Percentiles rank a stretch among this genome's conserved stretches.
Conservation (phyloP, 2,329 filamentous ascomycete genomes). For the Aspergillus quadricinctus region DNA sequence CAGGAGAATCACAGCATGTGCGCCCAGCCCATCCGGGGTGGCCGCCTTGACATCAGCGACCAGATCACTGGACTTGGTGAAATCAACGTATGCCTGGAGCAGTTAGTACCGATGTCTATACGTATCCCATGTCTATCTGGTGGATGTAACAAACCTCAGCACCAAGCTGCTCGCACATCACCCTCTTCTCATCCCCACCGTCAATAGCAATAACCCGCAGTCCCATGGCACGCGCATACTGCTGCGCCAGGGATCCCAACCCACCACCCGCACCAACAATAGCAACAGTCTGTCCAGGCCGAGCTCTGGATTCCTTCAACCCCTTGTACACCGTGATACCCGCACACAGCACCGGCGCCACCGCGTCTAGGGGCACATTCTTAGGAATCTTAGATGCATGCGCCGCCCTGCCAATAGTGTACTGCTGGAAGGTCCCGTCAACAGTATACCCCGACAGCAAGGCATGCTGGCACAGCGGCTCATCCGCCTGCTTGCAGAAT, state of each 20-base stretch:
- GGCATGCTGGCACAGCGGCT: conserved; percentile 14
- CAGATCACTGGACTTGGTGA: conserved; percentile 67
- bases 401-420: conserved; percentile 13
- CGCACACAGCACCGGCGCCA: conserved; percentile 19
- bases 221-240: conserved; percentile 91
- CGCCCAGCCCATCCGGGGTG: conserved; percentile 74
- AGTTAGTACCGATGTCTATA: too few relatives aligned
- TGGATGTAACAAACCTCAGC: conserved; percentile 43
- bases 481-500: conserved; percentile 13
- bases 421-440: conserved; percentile 18
- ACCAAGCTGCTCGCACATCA: conserved; percentile 63
- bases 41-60: conserved; percentile 77
- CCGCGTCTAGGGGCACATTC: conserved; percentile 12
- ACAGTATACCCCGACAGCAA: conserved; percentile 14
- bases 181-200: conserved; percentile 72
- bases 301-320: conserved; percentile 30
- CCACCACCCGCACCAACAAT: conserved; percentile 46
- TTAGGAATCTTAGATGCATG: conserved; percentile 17
- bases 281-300: conserved; percentile 23
- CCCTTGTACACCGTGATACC: conserved; percentile 21
- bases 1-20: conserved; percentile 80
- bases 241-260: conserved; percentile 71
- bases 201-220: conserved; percentile 77
- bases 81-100: conserved; percentile 65
- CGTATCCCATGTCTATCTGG: too few relatives aligned